Evolutionary conservation across 305 asterid species (phyloP).

Genomic region (Coffea humblotiana): DNA sequence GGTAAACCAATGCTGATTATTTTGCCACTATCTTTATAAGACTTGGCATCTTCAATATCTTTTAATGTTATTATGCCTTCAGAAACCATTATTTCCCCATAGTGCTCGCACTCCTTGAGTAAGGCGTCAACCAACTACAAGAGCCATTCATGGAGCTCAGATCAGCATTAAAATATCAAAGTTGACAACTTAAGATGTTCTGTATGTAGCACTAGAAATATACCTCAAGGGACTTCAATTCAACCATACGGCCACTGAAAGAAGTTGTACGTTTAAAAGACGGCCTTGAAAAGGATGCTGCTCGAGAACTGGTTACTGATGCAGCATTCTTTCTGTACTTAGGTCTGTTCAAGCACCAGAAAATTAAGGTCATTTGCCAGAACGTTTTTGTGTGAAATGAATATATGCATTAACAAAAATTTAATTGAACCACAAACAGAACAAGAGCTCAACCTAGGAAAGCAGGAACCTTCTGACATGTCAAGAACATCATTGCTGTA

Average conservation of each 20-base stretch:
- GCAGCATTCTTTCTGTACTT: constrained; percentile 48
- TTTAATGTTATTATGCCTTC: constrained; percentile 63
- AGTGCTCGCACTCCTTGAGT: constrained; percentile 59
- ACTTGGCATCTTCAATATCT: constrained; percentile 81
- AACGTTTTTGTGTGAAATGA: not conserved
- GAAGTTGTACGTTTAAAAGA: constrained; percentile 55
- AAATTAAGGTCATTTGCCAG: constrained; percentile 15
- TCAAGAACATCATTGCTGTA: constrained; percentile 93
- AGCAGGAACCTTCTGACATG: constrained; percentile 95
- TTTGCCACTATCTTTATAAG: constrained; percentile 43
- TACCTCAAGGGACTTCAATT: constrained; percentile 86
- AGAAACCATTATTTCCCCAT: constrained; percentile 62
- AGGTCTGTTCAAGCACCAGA: constrained; percentile 52
- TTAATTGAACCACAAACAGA: not conserved
- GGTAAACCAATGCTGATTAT: constrained; percentile 75
- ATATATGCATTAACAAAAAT: not conserved
- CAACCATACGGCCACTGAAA: constrained; percentile 54
- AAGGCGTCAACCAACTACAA: constrained; percentile 61
- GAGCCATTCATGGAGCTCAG: constrained; percentile 3
- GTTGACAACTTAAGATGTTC: not conserved
- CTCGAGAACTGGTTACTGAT: constrained; percentile 38
- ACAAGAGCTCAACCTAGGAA: constrained; percentile 56
- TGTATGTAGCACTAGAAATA: not conserved
- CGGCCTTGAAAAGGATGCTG: constrained; percentile 52
- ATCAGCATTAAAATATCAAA: constrained; percentile 12